These are phyloP conservation scores for Juncus inflexus DNA, from an alignment of 176 grass and related monocot genomes.

Conservation along the genomic window DNA sequence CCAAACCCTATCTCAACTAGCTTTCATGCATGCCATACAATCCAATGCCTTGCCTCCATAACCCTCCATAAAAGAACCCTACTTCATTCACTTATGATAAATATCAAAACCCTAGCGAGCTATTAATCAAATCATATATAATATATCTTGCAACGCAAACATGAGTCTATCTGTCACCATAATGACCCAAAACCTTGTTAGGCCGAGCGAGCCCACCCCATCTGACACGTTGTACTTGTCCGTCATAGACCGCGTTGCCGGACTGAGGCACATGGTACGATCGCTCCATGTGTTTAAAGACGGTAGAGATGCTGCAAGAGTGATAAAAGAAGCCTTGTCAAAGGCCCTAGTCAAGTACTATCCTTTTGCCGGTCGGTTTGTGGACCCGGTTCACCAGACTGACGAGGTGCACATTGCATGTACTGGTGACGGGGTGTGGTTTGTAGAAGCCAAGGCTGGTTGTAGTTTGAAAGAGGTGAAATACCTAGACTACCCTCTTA, in stretches of 20 bases:
- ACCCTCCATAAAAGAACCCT: too few relatives aligned
- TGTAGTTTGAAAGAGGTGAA: conserved; percentile 58
- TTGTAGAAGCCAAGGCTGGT: conserved; percentile 52
- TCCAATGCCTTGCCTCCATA: too few relatives aligned
- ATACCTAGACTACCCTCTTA: conserved; percentile 62
- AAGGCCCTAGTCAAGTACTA: conserved; percentile 64
- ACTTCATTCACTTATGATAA: too few relatives aligned
- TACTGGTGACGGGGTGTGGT: conserved; percentile 69
- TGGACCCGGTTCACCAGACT: conserved; percentile 8
- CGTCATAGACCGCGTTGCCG: conserved; percentile 64
- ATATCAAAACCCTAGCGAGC: too few relatives aligned
- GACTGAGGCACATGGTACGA: conserved; percentile 65
- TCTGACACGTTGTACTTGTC: conserved; percentile 54
- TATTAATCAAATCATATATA: not conserved
- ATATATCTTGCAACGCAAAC: not conserved
- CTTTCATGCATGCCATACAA: too few relatives aligned
- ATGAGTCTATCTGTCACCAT: conserved; percentile 50
- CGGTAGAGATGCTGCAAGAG: conserved; percentile 3
- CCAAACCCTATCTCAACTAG: too few relatives aligned
- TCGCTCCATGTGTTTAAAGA: conserved; percentile 60
- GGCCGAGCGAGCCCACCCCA: conserved; percentile 41
- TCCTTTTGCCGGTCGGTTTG: conserved; percentile 65
- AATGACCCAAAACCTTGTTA: conserved; percentile 39
- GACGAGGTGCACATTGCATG: conserved; percentile 46
- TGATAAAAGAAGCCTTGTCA: conserved; percentile 46